These are phyloP conservation scores for Crataegus laevigata DNA, from an alignment of 306 rosid species.

Conservation along the genomic window DNA sequence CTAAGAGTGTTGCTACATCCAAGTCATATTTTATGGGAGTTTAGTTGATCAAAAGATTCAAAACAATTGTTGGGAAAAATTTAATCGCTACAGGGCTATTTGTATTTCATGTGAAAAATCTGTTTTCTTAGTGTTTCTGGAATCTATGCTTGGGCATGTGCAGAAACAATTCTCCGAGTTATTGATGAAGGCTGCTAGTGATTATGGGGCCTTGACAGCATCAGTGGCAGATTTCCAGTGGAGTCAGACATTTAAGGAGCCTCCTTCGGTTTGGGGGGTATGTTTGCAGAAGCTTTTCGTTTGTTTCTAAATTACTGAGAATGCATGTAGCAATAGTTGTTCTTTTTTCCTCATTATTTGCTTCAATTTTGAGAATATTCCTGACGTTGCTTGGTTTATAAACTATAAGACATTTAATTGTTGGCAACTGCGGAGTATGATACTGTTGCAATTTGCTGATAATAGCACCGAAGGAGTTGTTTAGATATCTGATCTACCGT, in stretches of 20 bases:
- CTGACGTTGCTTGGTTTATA: not conserved
- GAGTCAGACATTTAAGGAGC: conserved; percentile 96
- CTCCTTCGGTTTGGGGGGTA: conserved; percentile 99
- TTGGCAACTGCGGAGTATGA: not conserved
- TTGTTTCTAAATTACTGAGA: not conserved
- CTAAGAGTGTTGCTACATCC: not conserved
- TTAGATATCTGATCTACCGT: not conserved
- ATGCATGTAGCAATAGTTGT: not conserved
- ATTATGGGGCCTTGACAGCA: conserved; percentile 89
- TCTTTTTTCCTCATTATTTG: not conserved
- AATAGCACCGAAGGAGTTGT: not conserved
- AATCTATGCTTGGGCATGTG: conserved; percentile 26
- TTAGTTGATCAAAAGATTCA: not conserved
- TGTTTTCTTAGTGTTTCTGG: conserved; percentile 18
- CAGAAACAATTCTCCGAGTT: conserved; percentile 97
- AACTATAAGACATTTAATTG: not conserved
- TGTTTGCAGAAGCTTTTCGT: conserved; percentile 23
- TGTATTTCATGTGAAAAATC: not conserved
- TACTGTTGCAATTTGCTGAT: not conserved
- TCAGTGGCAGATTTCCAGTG: conserved; percentile 95
- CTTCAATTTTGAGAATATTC: not conserved
- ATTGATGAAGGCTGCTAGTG: conserved; percentile 96
- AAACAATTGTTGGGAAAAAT: not conserved
- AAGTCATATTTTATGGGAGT: not conserved
- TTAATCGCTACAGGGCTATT: not conserved